These are phyloP conservation scores for Talaromyces liani DNA, from an alignment of 495 filamentous ascomycete genomes.

Conservation along the genomic window DNA sequence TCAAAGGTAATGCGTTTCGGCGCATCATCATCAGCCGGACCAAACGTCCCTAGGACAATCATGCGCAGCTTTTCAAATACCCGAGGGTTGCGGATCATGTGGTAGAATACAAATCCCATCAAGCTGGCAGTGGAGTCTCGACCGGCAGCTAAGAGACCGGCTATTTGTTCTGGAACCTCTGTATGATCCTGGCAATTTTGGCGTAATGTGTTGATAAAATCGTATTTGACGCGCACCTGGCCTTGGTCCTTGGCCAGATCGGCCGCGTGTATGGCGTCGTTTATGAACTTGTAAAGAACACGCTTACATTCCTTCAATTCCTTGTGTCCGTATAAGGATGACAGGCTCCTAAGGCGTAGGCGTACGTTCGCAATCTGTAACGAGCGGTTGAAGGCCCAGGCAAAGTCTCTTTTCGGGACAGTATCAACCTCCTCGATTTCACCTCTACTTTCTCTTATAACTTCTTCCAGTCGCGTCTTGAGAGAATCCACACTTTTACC, in stretches of 20 bases:
- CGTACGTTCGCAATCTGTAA: background rate
- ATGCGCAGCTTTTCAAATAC: conserved; percentile 33
- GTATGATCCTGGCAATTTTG: conserved; percentile 33
- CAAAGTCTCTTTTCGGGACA: background rate
- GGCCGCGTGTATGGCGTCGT: background rate
- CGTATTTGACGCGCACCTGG: background rate
- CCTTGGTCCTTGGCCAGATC: background rate
- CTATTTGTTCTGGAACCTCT: conserved; percentile 46
- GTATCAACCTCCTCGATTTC: background rate
- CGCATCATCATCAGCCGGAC: conserved; percentile 11
- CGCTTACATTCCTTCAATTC: background rate
- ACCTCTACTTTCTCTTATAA: background rate
- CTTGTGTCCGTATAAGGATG: background rate
- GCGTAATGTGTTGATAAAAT: background rate
- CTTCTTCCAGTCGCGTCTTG: conserved; percentile 12
- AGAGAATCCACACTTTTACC: conserved; percentile 44
- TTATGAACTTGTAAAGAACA: background rate
- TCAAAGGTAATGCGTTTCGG: conserved; percentile 25
- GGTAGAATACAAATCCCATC: conserved; percentile 45
- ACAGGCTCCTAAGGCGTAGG: background rate
- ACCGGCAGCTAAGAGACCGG: conserved; percentile 45
- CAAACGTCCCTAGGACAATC: conserved; percentile 21
- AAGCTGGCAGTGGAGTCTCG: conserved; percentile 54
- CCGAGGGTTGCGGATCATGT: conserved; percentile 40
- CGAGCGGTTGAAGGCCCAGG: background rate